Evolutionary conservation across 1,139 yeast species (phyloP), one percentile per base, ranked within the genome.

Genomic region (Taiozyma sp.): DNA sequence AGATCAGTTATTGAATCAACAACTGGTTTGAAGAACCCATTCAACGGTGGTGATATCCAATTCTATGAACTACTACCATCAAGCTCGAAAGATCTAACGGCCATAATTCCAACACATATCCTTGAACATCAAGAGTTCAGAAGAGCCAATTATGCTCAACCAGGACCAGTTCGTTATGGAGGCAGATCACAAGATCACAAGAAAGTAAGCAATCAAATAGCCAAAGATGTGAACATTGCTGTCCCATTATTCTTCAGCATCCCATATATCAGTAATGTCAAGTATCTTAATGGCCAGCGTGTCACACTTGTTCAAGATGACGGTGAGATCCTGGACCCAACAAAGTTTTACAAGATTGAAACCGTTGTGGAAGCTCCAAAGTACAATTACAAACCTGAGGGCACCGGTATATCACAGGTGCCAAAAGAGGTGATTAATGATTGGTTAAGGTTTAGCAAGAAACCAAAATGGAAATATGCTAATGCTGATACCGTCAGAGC

Each of bases 401-500:
- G 41, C 9, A 37, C 41, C 3, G 24, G 14, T 6, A 37, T 37
- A 1, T 37, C 41, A 16, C 22, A 21, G 7, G 41, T 37, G 14
- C 41, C 41, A 19, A 37, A 16, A 13, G 24, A 37, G 6, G 24
- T 37, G 19, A 37, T 37, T 5, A 9, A 16, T 19, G 41, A 37
- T 19, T 37, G 41, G 41, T 21, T 37, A 9, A 6, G 24, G 5
- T 13, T 37, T 37, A 6, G 24, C 40, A 42, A 22, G 29, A 44
- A 35, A 21, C 37, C 8, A 24, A 35, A 8, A 34, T 43, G 37
- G 42, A 39, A 22, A 19, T 37, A 37, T 37, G 14, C 24, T 6
- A 56, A 53, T 24, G 46, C 56, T 14, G 63, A 60, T 48, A 52
- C 56, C 24, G 35, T 60, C 11, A 51, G 63, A 42, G 51, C 56